Evolutionary conservation across 352 stramenopile species (phyloP).

Genomic region (Pythium scleroteichum): DNA sequence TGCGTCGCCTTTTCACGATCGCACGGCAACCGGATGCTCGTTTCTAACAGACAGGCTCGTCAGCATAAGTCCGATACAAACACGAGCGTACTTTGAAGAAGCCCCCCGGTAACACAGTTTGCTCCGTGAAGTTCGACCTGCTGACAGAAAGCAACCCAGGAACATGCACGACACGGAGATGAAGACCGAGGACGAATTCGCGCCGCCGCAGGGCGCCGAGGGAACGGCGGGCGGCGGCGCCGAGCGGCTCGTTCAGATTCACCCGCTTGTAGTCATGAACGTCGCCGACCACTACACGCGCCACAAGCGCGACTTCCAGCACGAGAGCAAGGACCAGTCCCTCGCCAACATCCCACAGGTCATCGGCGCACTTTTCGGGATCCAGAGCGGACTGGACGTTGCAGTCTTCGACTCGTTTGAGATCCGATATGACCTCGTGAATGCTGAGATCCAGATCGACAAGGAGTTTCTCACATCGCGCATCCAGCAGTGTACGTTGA

Average conservation of each 20-base stretch:
- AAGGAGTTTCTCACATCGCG: conserved; percentile 80
- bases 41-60: conserved; percentile 10
- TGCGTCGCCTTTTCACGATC: conserved; percentile 13
- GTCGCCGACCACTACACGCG: conserved; percentile 95
- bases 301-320: conserved; percentile 60
- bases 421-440: conserved; percentile 71
- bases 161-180: conserved; percentile 63
- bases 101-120: neutral
- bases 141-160: conserved; percentile 9
- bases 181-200: conserved; percentile 32
- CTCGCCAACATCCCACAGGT: conserved; percentile 44
- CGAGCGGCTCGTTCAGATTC: conserved; percentile 74
- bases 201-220: conserved; percentile 37
- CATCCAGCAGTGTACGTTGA: conserved; percentile 74
- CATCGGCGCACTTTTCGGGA: conserved; percentile 93
- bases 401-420: conserved; percentile 89
- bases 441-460: conserved; percentile 69
- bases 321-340: conserved; percentile 14
- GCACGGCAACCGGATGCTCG: conserved; percentile 16
- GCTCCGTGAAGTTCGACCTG: neutral
- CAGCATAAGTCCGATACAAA: neutral
- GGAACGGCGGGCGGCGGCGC: conserved; percentile 37
- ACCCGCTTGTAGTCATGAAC: conserved; percentile 93
- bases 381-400: conserved; percentile 82
- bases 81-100: conserved; percentile 16